Evolutionary conservation across 179 eudicot species (phyloP), one percentile per base, ranked within the genome.

Genomic region (Beta macrorhiza): DNA sequence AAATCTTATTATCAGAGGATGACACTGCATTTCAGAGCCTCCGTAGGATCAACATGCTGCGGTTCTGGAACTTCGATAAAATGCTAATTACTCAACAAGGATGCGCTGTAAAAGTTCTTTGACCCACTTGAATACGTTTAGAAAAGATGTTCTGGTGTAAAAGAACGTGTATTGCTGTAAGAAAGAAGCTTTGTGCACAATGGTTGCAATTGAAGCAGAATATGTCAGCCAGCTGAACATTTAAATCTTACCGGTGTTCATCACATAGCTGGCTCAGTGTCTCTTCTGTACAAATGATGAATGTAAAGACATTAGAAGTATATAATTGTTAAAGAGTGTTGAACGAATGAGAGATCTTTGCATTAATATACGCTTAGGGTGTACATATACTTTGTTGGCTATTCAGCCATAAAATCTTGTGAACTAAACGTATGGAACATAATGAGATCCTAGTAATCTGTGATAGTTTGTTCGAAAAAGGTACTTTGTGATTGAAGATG

Each of bases 221-320:
- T 32, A n/a, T 47, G 53, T n/a, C n/a, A 67, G 71, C 71, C 47
- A 29, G 37, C 19, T 67, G 71, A 22, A 67, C 71, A 67, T 5
- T 37, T 5, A 1, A 11, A 67, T 67, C n/a, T 67, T 37, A 1
- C 71, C 0, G 44, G 11, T 13, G 45, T 29, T 51, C 12, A 22
- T 13, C 20, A 51, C 7, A 5, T 52, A 52, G 59, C 42, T 72
- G 55, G 17, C 44, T 51, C 76, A 56, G 2, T 37, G 51, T 25
- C 62, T 25, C 22, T 47, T 52, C 5, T 73, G 76, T 73, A 73
- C 44, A 73, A 19, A 19, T 70, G 42, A 73, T 73, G 62, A 47
- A 14, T 73, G 76, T 37, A 25, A 73, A 42, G 25, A 11, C 67
- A 22, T 63, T 29, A 29, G 32, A 29, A 3, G 3, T 63, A 67